Evolutionary conservation across 1,284 basidiomycete species (phyloP).

Genomic region (Mycosarcoma maydis): DNA sequence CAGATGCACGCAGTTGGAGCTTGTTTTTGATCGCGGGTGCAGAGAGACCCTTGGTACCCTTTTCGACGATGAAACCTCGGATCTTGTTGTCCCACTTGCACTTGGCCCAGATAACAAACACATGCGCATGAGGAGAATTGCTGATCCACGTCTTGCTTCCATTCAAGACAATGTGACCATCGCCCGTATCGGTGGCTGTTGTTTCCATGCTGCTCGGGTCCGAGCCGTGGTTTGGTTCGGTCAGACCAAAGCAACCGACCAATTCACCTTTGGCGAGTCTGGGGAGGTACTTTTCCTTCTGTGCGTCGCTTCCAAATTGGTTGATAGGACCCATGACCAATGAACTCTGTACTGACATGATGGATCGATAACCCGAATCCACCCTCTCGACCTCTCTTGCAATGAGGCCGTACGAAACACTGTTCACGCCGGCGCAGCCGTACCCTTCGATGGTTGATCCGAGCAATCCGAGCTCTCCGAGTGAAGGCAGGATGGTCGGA

Average conservation of each 20-base stretch:
- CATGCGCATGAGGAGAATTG: slow-evolving; percentile 75
- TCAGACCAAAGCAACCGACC: slow-evolving; percentile 92
- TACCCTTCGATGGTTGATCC: slow-evolving; percentile 93
- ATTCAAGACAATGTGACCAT: slow-evolving; percentile 84
- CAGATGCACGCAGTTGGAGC: slow-evolving; percentile 84
- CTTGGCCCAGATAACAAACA: slow-evolving; percentile 92
- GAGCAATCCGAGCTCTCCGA: slow-evolving; percentile 90
- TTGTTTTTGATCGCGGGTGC: slow-evolving; percentile 93
- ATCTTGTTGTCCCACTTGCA: slow-evolving; percentile 93
- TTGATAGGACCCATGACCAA: slow-evolving; percentile 97
- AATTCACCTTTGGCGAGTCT: slow-evolving; percentile 85
- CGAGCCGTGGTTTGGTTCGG: slow-evolving; percentile 95
- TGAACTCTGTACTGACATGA: slow-evolving; percentile 94
- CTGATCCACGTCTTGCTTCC: slow-evolving; percentile 98
- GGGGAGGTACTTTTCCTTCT: slow-evolving; percentile 91
- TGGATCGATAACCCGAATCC: slow-evolving; percentile 94
- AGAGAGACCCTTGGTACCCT: slow-evolving; percentile 85
- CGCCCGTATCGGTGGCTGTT: slow-evolving; percentile 79
- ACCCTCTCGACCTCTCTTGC: slow-evolving; percentile 92
- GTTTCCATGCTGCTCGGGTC: slow-evolving; percentile 95
- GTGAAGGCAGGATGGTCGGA: slow-evolving; percentile 80
- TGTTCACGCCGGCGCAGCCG: slow-evolving; percentile 91
- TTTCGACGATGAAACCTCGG: slow-evolving; percentile 90
- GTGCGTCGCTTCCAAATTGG: slow-evolving; percentile 86
- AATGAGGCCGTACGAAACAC: slow-evolving; percentile 91